Evolutionary conservation across 2,329 filamentous ascomycete genomes (phyloP).

Genomic region (Atkinsonella texensis): DNA sequence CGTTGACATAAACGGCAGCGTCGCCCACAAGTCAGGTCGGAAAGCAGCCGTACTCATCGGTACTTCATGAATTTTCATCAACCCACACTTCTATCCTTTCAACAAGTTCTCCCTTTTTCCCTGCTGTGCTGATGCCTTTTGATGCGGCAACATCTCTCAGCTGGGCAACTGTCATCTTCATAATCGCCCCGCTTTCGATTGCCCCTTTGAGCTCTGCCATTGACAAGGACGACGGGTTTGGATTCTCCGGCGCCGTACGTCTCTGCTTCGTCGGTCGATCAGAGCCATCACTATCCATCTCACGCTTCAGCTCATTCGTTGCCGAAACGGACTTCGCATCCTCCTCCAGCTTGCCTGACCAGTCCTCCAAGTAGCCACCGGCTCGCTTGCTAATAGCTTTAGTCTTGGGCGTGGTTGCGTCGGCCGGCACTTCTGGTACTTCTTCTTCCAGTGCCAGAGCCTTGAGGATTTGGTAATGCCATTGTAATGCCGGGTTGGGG

Average conservation of each 20-base stretch:
- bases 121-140: constrained; percentile 35
- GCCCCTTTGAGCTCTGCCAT: constrained; percentile 34
- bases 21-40: too few species aligned
- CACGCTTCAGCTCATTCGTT: constrained; percentile 37
- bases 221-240: constrained; percentile 24
- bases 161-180: constrained; percentile 42
- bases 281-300: constrained; percentile 30
- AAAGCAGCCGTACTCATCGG: too few species aligned
- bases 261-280: constrained; percentile 35
- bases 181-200: constrained; percentile 32
- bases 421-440: constrained; percentile 58
- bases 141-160: constrained; percentile 36
- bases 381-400: constrained; percentile 83
- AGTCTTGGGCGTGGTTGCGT: constrained; percentile 75
- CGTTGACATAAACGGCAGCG: too few species aligned
- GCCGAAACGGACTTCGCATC: constrained; percentile 30
- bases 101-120: constrained; percentile 41
- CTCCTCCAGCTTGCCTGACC: constrained; percentile 56
- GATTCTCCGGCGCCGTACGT: constrained; percentile 22
- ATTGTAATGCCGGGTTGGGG: constrained; percentile 85
- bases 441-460: constrained; percentile 87
- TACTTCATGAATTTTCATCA: constrained; percentile 27
- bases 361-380: constrained; percentile 65
- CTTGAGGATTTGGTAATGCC: constrained; percentile 94
- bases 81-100: constrained; percentile 46